Base-by-base conservation (phyloP, 495 filamentous ascomycete genomes). In the Lophiostoma macrostomum region DNA sequence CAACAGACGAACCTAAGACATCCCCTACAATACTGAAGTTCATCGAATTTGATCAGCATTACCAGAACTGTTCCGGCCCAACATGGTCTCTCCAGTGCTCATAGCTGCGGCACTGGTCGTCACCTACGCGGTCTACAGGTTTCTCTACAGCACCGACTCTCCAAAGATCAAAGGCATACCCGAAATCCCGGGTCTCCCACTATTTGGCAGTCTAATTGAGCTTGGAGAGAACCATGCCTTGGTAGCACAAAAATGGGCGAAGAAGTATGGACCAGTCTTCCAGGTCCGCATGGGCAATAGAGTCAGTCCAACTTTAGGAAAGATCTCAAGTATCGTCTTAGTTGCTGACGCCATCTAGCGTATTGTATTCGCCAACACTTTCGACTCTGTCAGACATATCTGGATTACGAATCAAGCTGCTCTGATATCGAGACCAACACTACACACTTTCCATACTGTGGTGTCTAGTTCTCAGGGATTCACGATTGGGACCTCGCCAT, bases 321-420 rank as follows among this genome's bases (percentile, higher is more conserved):
- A 14, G 3, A 18, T 7, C n/a, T 14, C 13, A 2, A 11, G 27
- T 37, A 10, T 13, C 5, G 20, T 12, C 3, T 0, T 13, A 28
- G 25, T 4, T 27, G n/a, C 55, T 60, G 14, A 53, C 25, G 5
- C 6, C 11, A n/a, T 27, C 24, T 53, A 83, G 76, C 73, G 83
- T 36, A 81, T 87, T 38, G 72, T 88, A 0, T 84, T 86, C 56
- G 82, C 83, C 39, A 88, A 88, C 64, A 79, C 77, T 35, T 84
- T 85, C 55, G 82, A 84, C 25, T 79, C 82, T 0, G 82, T 86
- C 19, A 74, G 77, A 23, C 76, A 85, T 40, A 69, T 88, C 4
- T 88, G 84, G 82, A 82, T 87, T 57, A 84, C 80, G 35, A 83
- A 88, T 50, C 81, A 84, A 60, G 82, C 80, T 0, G 78, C 82